Percentiles rank a stretch among this genome's conserved stretches.
phyloP scores from a whole-genome alignment of 1,284 basidiomycete species.

The Coriolopsis trogii region DNA sequence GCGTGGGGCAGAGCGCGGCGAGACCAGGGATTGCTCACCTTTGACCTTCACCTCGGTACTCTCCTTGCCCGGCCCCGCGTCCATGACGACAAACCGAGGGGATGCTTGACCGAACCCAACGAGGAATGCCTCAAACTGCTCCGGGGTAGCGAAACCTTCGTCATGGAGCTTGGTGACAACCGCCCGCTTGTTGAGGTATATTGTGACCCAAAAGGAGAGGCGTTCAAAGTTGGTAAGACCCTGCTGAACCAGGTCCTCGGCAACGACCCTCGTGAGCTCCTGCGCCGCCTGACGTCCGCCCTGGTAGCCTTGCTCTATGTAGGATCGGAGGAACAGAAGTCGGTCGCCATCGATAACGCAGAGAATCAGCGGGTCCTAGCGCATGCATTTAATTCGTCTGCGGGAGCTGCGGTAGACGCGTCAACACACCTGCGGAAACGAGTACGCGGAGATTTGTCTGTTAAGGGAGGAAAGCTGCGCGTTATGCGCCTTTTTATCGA shows the following conservation, averaged over 20 bases:
- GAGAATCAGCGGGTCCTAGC: conserved; percentile 64
- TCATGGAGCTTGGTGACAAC: conserved; percentile 52
- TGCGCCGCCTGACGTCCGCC: conserved; percentile 73
- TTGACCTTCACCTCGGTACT: conserved; percentile 72
- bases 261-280: conserved; percentile 64
- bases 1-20: not conserved
- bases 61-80: conserved; percentile 71
- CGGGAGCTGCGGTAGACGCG: not conserved
- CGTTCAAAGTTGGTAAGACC: conserved; percentile 57
- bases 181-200: conserved; percentile 67
- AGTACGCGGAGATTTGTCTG: conserved; percentile 57
- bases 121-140: conserved; percentile 68
- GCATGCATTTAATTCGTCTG: conserved; percentile 30
- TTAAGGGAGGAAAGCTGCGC: conserved; percentile 63
- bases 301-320: conserved; percentile 61
- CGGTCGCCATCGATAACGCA: conserved; percentile 76
- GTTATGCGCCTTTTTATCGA: conserved; percentile 63
- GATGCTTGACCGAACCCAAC: conserved; percentile 74
- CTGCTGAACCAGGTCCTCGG: conserved; percentile 62
- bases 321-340: conserved; percentile 61
- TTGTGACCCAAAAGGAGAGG: conserved; percentile 70
- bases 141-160: conserved; percentile 57
- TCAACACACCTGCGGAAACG: conserved; percentile 53
- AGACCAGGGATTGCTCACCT: conserved; percentile 44
- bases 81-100: conserved; percentile 68